These are phyloP conservation scores for Pisolithus orientalis DNA, from an alignment of 768 basidiomycete species.

Conservation along the genomic window DNA sequence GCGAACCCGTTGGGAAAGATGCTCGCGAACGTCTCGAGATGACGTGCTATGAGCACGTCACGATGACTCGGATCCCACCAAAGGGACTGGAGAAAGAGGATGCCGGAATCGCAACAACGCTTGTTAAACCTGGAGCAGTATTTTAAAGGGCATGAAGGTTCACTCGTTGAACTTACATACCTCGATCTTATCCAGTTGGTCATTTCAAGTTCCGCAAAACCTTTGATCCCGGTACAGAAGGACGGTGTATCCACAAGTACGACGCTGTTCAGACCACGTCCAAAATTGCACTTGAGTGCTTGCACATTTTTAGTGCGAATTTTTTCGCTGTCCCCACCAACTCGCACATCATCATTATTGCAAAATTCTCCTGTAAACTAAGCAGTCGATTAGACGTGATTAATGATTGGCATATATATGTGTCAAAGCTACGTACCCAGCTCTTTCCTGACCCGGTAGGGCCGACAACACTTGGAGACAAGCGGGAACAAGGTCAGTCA, in stretches of 20 bases:
- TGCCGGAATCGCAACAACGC: not conserved
- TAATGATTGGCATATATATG: not conserved
- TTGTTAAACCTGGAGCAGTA: not conserved
- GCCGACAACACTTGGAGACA: no score
- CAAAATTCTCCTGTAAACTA: not conserved
- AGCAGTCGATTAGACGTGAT: not conserved
- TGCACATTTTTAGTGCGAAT: not conserved
- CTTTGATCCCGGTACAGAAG: not conserved
- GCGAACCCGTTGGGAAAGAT: not conserved
- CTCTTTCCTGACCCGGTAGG: no score
- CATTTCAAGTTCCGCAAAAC: not conserved
- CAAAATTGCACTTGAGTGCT: not conserved
- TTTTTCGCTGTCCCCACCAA: not conserved
- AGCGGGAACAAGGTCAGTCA: no score
- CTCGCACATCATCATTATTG: not conserved
- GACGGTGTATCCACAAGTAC: not conserved
- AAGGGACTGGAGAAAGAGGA: not conserved
- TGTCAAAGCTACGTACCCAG: not conserved
- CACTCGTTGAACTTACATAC: not conserved
- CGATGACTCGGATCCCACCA: not conserved
- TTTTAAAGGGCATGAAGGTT: not conserved
- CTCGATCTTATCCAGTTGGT: not conserved
- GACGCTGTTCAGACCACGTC: not conserved
- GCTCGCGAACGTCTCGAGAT: not conserved
- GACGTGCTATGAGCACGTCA: not conserved